phyloP scores from a whole-genome alignment of 768 basidiomycete genomes.

The Hericium alpestre region DNA sequence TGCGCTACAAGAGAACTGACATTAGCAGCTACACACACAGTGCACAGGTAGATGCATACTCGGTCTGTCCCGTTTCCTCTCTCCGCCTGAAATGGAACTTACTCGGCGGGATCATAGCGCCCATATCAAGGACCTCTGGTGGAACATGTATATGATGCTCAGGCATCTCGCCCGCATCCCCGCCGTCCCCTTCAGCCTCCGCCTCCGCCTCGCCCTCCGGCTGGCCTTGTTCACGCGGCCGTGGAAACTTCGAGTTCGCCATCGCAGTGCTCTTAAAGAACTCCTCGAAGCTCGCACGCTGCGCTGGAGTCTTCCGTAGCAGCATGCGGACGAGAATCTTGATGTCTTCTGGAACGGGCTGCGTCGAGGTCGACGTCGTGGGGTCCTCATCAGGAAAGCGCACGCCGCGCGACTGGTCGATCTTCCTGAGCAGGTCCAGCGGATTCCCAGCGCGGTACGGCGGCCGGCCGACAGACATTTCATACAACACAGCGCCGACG shows the following conservation, averaged over 20 bases:
- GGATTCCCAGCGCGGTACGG: slow-evolving; percentile 96
- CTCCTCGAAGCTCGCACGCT: slow-evolving; percentile 82
- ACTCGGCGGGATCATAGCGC: slow-evolving; percentile 73
- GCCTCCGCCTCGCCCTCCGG: neutral
- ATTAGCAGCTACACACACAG: neutral
- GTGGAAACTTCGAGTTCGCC: slow-evolving; percentile 67
- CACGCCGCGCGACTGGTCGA: slow-evolving; percentile 83
- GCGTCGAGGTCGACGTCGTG: slow-evolving; percentile 36
- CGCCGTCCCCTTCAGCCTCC: neutral
- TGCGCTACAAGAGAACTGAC: neutral
- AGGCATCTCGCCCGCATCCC: slow-evolving; percentile 38
- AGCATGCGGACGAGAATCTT: slow-evolving; percentile 81
- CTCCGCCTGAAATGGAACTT: slow-evolving; percentile 59
- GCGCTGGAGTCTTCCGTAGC: slow-evolving; percentile 72
- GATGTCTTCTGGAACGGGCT: slow-evolving; percentile 65
- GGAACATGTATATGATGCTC: slow-evolving; percentile 67
- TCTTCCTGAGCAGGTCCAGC: slow-evolving; percentile 87
- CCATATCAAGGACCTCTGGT: slow-evolving; percentile 71
- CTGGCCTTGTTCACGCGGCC: slow-evolving; percentile 26
- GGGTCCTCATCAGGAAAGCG: slow-evolving; percentile 91
- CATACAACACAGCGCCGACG: slow-evolving; percentile 92
- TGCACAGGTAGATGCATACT: too few relatives aligned
- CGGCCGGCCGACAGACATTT: slow-evolving; percentile 88
- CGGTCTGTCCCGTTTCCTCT: slow-evolving; percentile 4
- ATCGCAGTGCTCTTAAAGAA: slow-evolving; percentile 80